phyloP scores from a whole-genome alignment of 2,329 filamentous ascomycete genomes.

The Calonectria fujianensis region DNA sequence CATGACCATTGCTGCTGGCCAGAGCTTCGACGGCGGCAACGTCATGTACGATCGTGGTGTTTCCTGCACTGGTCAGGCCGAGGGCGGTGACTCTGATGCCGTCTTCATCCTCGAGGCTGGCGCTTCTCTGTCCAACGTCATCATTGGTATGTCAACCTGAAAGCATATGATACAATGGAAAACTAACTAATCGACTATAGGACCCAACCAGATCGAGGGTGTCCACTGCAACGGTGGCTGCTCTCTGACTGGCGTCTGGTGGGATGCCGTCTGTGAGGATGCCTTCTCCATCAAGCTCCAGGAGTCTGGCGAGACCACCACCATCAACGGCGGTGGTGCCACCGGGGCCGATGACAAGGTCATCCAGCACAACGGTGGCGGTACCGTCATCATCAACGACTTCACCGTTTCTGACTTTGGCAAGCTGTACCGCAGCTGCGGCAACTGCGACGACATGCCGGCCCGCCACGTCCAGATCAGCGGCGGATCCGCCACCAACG shows the following conservation, averaged over 20 bases:
- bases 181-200: slow-evolving; percentile 22
- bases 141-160: slow-evolving; percentile 61
- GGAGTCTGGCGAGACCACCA: slow-evolving; percentile 53
- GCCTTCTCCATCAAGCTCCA: slow-evolving; percentile 60
- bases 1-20: slow-evolving; percentile 53
- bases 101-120: slow-evolving; percentile 65
- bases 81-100: slow-evolving; percentile 61
- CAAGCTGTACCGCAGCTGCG: slow-evolving; percentile 70
- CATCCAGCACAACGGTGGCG: slow-evolving; percentile 68
- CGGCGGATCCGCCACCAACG: slow-evolving; percentile 61
- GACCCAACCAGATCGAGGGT: slow-evolving; percentile 65
- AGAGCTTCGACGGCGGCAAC: slow-evolving; percentile 56
- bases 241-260: slow-evolving; percentile 68
- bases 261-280: slow-evolving; percentile 68
- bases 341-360: slow-evolving; percentile 68
- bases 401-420: slow-evolving; percentile 67
- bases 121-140: slow-evolving; percentile 67
- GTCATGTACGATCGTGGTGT: slow-evolving; percentile 55
- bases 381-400: slow-evolving; percentile 63
- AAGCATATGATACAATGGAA: background rate
- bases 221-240: slow-evolving; percentile 68
- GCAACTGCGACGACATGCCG: slow-evolving; percentile 62
- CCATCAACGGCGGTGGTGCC: slow-evolving; percentile 68
- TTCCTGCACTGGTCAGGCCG: slow-evolving; percentile 52
- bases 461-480: slow-evolving; percentile 66